Conservation (phyloP, 768 basidiomycete genomes). For the Hemileccinum rubropunctum region DNA sequence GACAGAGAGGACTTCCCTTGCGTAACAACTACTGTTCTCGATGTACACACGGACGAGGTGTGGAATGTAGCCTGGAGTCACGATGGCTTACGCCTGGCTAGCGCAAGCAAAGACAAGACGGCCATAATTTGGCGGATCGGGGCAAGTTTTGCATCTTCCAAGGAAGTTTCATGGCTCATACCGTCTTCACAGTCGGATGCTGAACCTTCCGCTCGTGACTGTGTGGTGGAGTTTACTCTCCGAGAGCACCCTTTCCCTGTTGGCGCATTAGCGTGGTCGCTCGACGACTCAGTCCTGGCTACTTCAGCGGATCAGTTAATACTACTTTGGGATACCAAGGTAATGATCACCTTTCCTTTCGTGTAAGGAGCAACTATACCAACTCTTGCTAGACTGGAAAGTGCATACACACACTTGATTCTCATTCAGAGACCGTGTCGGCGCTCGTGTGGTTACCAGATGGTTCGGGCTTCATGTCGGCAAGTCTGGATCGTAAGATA, state of each 20-base stretch:
- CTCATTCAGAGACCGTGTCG: conserved; percentile 81
- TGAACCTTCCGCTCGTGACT: conserved; percentile 53
- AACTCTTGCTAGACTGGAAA: conserved; percentile 61
- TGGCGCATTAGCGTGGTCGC: conserved; percentile 87
- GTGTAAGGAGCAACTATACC: not conserved
- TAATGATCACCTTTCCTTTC: conserved; percentile 31
- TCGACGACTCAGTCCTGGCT: conserved; percentile 80
- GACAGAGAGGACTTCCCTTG: conserved; percentile 79
- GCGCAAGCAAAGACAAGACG: conserved; percentile 80
- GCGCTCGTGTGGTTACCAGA: conserved; percentile 88
- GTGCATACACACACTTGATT: conserved; percentile 60
- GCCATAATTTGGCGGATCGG: conserved; percentile 88
- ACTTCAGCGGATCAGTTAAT: conserved; percentile 80
- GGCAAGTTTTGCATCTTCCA: conserved; percentile 46
- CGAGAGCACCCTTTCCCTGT: conserved; percentile 78
- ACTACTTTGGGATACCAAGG: conserved; percentile 89
- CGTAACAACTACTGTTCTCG: conserved; percentile 79
- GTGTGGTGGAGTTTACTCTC: conserved; percentile 57
- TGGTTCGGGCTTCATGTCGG: conserved; percentile 86
- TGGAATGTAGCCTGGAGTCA: conserved; percentile 97
- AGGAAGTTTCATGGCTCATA: conserved; percentile 4
- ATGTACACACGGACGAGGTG: conserved; percentile 89
- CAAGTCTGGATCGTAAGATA: conserved; percentile 81
- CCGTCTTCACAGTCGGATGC: conserved; percentile 39
- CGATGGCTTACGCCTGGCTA: conserved; percentile 80